A percentile compares a stretch with the other conserved stretches of the same genome.
Conservation (phyloP, 164 flowering plant genomes). For the Dillenia turbinata region DNA sequence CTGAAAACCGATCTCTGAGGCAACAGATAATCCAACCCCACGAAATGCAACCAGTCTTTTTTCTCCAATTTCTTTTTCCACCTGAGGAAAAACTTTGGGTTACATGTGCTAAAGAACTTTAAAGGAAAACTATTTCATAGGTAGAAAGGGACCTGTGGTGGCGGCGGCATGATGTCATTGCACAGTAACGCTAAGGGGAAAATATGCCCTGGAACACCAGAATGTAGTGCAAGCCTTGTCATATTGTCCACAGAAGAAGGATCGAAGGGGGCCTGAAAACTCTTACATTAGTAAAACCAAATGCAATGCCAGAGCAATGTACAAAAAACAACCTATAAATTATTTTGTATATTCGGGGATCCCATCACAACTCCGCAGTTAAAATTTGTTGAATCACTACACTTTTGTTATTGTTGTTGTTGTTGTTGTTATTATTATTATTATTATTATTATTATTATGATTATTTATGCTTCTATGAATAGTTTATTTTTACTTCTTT, state of each 20-base stretch:
- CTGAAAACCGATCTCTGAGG: conserved; percentile 48
- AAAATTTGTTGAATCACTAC: no score
- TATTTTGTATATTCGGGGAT: no score
- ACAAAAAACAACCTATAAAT: no score
- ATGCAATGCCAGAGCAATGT: no score
- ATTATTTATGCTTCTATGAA: no score
- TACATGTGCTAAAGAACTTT: background rate
- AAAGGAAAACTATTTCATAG: background rate
- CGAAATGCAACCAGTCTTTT: conserved; percentile 64
- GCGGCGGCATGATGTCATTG: conserved; percentile 95
- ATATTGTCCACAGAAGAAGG: conserved; percentile 80
- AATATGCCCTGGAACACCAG: conserved; percentile 73
- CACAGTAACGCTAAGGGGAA: conserved; percentile 79
- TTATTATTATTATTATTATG: no score
- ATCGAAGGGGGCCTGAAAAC: conserved; percentile 86
- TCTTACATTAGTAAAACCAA: conserved; percentile 30
- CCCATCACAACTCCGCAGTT: no score
- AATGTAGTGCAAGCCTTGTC: conserved; percentile 81
- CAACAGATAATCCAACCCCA: conserved; percentile 79
- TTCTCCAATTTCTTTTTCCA: conserved; percentile 93
- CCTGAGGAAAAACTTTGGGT: conserved; percentile 34
- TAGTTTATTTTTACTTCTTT: no score
- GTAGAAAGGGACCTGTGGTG: conserved; percentile 48
- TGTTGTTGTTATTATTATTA: no score
- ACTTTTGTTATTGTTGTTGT: no score